A percentile compares a stretch with the other conserved stretches of the same genome.
Evolutionary conservation across 116 monocot genomes (phyloP).

Genomic region (Iris pallida): DNA sequence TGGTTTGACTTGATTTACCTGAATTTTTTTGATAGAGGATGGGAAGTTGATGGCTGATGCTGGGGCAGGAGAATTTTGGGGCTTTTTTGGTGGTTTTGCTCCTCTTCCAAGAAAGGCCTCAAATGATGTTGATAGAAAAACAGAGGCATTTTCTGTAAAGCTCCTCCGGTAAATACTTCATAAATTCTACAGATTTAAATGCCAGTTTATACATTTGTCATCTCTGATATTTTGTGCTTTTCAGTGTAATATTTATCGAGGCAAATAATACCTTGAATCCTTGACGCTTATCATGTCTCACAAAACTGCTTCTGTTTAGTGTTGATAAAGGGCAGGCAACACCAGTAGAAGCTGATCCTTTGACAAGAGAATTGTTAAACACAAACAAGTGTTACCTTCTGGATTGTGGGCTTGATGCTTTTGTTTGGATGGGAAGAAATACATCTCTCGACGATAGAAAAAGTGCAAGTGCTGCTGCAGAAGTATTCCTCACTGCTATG

Average conservation of each 20-base stretch:
- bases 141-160: slow-evolving; percentile 24
- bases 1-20: neutral
- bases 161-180: slow-evolving; percentile 41
- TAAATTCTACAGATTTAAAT: too few species aligned
- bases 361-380: slow-evolving; percentile 48
- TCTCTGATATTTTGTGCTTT: too few species aligned
- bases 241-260: too few species aligned
- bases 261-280: too few species aligned
- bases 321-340: slow-evolving; percentile 47
- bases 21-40: slow-evolving; percentile 46
- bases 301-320: slow-evolving; percentile 16
- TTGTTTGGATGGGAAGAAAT: slow-evolving; percentile 63
- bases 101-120: slow-evolving; percentile 60
- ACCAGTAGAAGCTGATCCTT: slow-evolving; percentile 29
- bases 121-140: slow-evolving; percentile 28
- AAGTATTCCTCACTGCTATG: slow-evolving; percentile 28
- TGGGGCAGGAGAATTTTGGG: slow-evolving; percentile 79
- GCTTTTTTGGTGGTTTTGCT: slow-evolving; percentile 72
- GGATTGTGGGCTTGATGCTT: slow-evolving; percentile 51
- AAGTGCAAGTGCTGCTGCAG: slow-evolving; percentile 58
- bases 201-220: too few species aligned
- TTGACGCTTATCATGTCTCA: neutral
- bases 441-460: slow-evolving; percentile 52
- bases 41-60: slow-evolving; percentile 82
- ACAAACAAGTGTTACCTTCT: slow-evolving; percentile 60